phyloP scores from a whole-genome alignment of 2,329 filamentous ascomycete genomes.

The Fusarium sp. region DNA sequence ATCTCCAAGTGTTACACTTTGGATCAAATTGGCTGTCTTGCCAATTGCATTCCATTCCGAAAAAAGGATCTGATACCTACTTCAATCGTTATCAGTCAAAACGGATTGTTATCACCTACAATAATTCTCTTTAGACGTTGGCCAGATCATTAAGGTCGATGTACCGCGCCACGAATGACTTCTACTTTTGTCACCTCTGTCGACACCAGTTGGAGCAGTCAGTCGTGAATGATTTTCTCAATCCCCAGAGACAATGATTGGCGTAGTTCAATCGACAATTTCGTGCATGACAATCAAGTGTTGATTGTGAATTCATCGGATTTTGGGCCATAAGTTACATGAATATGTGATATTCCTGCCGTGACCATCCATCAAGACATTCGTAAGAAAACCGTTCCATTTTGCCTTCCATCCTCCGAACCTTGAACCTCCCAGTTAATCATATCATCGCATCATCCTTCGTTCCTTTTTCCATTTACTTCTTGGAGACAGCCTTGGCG shows the following conservation, averaged over 20 bases:
- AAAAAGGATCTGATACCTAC: too few species aligned
- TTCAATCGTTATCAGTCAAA: too few species aligned
- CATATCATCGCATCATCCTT: not conserved
- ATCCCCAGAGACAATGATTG: not conserved
- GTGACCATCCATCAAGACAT: constrained; percentile 5
- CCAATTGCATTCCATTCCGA: too few species aligned
- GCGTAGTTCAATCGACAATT: not conserved
- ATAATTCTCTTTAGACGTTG: too few species aligned
- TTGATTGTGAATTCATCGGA: constrained; percentile 6
- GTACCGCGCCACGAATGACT: too few species aligned
- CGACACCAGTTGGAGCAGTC: not conserved
- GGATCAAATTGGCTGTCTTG: too few species aligned
- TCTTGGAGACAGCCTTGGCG: constrained; percentile 62
- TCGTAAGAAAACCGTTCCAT: constrained; percentile 5
- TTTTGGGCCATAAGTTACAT: constrained; percentile 10
- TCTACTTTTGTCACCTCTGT: too few species aligned
- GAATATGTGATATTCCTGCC: constrained; percentile 4
- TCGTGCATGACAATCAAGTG: not conserved
- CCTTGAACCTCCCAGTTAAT: not conserved
- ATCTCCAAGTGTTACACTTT: not conserved
- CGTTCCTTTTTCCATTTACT: constrained; percentile 28
- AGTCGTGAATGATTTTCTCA: not conserved
- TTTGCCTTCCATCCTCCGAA: not conserved
- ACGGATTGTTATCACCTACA: too few species aligned
- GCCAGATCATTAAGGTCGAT: too few species aligned